Conservation (phyloP, 768 basidiomycete genomes). For the Phylloporus scabripes region DNA sequence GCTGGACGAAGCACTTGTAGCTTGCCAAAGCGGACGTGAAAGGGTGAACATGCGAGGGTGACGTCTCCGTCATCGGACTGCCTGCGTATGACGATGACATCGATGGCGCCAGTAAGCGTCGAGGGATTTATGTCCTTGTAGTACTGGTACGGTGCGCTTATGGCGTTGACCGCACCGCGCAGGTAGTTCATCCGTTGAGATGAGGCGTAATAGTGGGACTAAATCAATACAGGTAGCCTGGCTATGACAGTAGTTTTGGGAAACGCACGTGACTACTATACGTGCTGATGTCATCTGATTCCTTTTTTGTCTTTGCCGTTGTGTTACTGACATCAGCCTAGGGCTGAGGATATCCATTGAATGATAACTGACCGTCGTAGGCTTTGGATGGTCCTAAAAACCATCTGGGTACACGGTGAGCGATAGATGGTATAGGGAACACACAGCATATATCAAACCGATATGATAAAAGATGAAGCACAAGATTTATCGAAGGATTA, state of each 20-base stretch:
- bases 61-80: slow-evolving; percentile 55
- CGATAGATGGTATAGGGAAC: too few relatives aligned
- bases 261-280: slow-evolving; percentile 21
- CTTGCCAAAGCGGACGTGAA: slow-evolving; percentile 97
- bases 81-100: slow-evolving; percentile 91
- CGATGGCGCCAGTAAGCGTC: slow-evolving; percentile 96
- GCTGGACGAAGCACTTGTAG: slow-evolving; percentile 89
- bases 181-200: slow-evolving; percentile 69
- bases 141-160: slow-evolving; percentile 84
- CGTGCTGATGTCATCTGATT: too few relatives aligned
- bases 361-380: too few relatives aligned
- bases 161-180: slow-evolving; percentile 78
- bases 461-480: too few relatives aligned
- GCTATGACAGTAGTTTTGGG: slow-evolving; percentile 16
- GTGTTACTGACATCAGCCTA: too few relatives aligned
- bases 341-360: too few relatives aligned
- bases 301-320: too few relatives aligned
- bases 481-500: too few relatives aligned
- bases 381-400: too few relatives aligned
- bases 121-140: slow-evolving; percentile 95
- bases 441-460: too few relatives aligned
- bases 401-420: too few relatives aligned
- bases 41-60: slow-evolving; percentile 86
- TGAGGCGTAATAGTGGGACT: neutral
- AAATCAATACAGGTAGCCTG: neutral